Evolutionary conservation across 345 rosid genomes (phyloP).

Genomic region (Odontarrhena argentea): DNA sequence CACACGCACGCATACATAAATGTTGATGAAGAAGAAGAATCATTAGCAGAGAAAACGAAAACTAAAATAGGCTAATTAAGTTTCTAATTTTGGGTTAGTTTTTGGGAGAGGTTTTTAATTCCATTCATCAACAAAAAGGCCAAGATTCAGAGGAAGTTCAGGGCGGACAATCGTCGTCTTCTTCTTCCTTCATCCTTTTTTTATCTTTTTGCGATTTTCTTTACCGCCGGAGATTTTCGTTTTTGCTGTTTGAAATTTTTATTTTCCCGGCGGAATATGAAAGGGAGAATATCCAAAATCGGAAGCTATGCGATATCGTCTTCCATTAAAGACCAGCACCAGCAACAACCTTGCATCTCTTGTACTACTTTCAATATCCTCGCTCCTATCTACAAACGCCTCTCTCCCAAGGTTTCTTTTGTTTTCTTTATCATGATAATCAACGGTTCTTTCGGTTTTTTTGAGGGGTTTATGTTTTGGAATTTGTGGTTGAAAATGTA

Average conservation of each 20-base stretch:
- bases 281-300: slow-evolving; percentile 66
- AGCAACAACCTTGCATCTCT: slow-evolving; percentile 75
- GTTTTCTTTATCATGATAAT: not conserved
- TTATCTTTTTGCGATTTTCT: slow-evolving; percentile 4
- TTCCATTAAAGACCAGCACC: slow-evolving; percentile 62
- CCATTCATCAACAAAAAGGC: not conserved
- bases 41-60: too few species aligned
- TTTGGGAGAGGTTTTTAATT: too few species aligned
- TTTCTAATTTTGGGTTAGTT: slow-evolving; percentile 39
- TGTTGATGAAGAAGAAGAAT: too few species aligned
- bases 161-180: slow-evolving; percentile 33
- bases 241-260: not conserved
- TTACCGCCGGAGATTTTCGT: slow-evolving; percentile 37
- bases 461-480: not conserved
- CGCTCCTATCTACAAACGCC: slow-evolving; percentile 89
- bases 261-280: slow-evolving; percentile 39
- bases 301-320: slow-evolving; percentile 93
- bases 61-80: too few species aligned
- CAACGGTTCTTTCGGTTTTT: not conserved
- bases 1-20: too few species aligned
- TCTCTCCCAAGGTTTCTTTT: slow-evolving; percentile 51
- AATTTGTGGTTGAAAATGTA: slow-evolving; percentile 20
- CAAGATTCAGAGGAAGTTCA: slow-evolving; percentile 35
- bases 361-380: slow-evolving; percentile 88
- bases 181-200: slow-evolving; percentile 12